Evolutionary conservation across 441 rosid genomes (phyloP), one percentile per base, ranked within the genome.

Genomic region (Corymbia calophylla): DNA sequence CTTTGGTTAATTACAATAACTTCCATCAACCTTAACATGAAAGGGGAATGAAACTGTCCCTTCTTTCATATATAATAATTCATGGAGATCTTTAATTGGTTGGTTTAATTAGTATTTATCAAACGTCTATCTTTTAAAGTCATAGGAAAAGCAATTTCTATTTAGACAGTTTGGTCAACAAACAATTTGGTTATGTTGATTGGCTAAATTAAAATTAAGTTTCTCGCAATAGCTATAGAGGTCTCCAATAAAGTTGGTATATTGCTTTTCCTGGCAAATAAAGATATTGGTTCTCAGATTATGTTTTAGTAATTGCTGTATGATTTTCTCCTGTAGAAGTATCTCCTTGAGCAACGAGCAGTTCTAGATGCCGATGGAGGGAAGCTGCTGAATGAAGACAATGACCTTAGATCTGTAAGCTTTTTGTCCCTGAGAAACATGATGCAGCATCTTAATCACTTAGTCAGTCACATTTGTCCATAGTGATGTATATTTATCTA

Each of bases 341-440:
- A 96, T 93, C 98, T 98, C 92, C 98, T 98, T 51, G 99, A 98
- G 94, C 96, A 97, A 93, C 95, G 95, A 60, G 99, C 99, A 53
- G 95, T 96, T 89, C 91, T 97, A 91, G 97, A 97, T 91, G 93
- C 84, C 89, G 99, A 98, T 93, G 97, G 98, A 89, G 96, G 98
- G 51, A 97, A 94, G 92, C 93, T 96, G 91, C 98, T 98, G 89
- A 98, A 98, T 90, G 99, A 98, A 93, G 99, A 98, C 92, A 95
- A 92, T 93, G 99, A 98, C 93, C 88, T 98, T 90, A 95, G 99
- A 98, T 94, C 98, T 93, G 99, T 98, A 94, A 92, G 99, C 95
- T 92, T 88, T n/a, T 87, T 82, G 51, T 81, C 39, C 56, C 39
- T 19, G 58, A 39, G 51, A 39, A 73, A 17, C 84, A 39, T 73